Conservation (phyloP, 2,329 filamentous ascomycete genomes). For the Microsporum canis region DNA sequence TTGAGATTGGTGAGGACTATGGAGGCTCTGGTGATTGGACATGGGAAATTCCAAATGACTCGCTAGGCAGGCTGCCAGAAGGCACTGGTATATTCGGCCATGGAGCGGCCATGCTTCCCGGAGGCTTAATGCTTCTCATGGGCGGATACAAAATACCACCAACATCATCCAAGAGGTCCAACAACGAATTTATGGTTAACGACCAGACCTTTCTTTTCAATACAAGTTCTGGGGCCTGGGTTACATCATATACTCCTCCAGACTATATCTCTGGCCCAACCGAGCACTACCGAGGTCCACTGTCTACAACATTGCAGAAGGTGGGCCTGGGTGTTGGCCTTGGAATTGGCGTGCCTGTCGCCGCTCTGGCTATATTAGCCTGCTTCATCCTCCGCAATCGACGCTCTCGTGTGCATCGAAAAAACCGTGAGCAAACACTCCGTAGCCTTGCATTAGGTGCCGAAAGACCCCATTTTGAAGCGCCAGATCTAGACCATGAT, state of each 20-base stretch:
- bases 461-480: slow-evolving; percentile 36
- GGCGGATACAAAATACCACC: slow-evolving; percentile 46
- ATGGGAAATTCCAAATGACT: slow-evolving; percentile 31
- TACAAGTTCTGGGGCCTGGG: slow-evolving; percentile 49
- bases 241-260: slow-evolving; percentile 45
- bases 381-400: slow-evolving; percentile 43
- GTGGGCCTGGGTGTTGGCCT: slow-evolving; percentile 55
- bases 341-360: slow-evolving; percentile 49
- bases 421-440: slow-evolving; percentile 44
- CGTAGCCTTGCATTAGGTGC: slow-evolving; percentile 42
- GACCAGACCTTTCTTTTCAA: slow-evolving; percentile 49
- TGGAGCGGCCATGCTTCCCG: slow-evolving; percentile 50
- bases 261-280: slow-evolving; percentile 16
- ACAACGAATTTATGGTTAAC: slow-evolving; percentile 26
- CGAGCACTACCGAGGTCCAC: slow-evolving; percentile 14
- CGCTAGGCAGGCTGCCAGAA: slow-evolving; percentile 31
- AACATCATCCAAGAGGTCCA: slow-evolving; percentile 29
- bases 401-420: slow-evolving; percentile 23
- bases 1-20: slow-evolving; percentile 65
- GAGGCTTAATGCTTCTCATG: slow-evolving; percentile 49
- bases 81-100: slow-evolving; percentile 49
- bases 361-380: slow-evolving; percentile 38
- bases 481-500: background rate
- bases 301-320: slow-evolving; percentile 31
- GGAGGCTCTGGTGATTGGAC: slow-evolving; percentile 40